A percentile compares a stretch with the other conserved stretches of the same genome.
Conservation (phyloP, 2,329 filamentous ascomycete genomes). For the Leptographium flavum region DNA sequence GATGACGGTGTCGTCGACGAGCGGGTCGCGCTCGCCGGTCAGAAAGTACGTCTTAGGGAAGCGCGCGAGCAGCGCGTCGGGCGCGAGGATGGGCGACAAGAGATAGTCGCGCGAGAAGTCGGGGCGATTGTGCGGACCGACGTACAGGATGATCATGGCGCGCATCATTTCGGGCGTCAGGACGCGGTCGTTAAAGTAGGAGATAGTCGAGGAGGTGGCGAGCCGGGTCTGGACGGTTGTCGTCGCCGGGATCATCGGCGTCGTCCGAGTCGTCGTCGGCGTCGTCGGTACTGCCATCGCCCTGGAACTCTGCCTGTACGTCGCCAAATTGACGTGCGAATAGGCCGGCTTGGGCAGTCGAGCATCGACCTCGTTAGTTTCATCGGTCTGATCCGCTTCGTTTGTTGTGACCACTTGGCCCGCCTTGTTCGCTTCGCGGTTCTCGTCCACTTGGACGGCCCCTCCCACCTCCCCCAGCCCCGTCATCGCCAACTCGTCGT, state of each 20-base stretch:
- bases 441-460: background rate
- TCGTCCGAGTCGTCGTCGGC: background rate
- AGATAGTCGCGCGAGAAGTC: constrained; percentile 88
- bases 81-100: constrained; percentile 78
- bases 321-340: constrained; percentile 8
- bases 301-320: background rate
- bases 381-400: background rate
- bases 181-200: constrained; percentile 92
- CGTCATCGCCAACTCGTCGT: constrained; percentile 46
- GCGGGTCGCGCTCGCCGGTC: constrained; percentile 84
- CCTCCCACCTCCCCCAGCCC: background rate
- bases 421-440: background rate
- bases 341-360: constrained; percentile 8
- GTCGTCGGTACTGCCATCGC: constrained; percentile 2
- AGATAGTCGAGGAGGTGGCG: constrained; percentile 92
- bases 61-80: constrained; percentile 64
- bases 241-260: constrained; percentile 26
- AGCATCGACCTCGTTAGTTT: background rate
- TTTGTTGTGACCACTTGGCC: too few relatives aligned
- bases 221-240: constrained; percentile 59
- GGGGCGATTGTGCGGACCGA: constrained; percentile 83
- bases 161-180: constrained; percentile 97
- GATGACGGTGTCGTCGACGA: constrained; percentile 94
- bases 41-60: constrained; percentile 93
- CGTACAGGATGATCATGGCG: constrained; percentile 96